Percentiles rank a stretch among this genome's conserved stretches.
These are phyloP conservation scores for Przewalskia tangutica DNA, from an alignment of 257 asterid genomes.

Conservation along the genomic window DNA sequence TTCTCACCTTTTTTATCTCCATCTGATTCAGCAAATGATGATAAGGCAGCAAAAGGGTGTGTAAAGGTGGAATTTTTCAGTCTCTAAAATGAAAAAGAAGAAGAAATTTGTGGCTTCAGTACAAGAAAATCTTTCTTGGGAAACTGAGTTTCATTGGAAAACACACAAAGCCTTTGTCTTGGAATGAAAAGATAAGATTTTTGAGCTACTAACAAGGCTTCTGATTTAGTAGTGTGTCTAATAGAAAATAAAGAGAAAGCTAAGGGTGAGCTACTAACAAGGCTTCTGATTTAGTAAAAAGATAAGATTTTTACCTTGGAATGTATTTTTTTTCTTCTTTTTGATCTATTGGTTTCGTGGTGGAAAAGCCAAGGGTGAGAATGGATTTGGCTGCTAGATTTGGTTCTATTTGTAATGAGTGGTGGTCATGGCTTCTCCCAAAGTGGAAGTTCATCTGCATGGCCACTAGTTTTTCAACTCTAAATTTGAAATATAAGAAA, in stretches of 20 bases:
- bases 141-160: slow-evolving; percentile 14
- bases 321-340: no score
- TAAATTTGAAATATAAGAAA: neutral
- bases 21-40: slow-evolving; percentile 59
- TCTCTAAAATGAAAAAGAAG: slow-evolving; percentile 19
- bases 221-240: slow-evolving; percentile 33
- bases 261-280: no score
- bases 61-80: slow-evolving; percentile 12
- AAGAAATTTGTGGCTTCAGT: slow-evolving; percentile 23
- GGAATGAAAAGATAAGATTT: slow-evolving; percentile 29
- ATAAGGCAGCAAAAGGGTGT: slow-evolving; percentile 45
- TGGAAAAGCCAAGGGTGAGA: slow-evolving; percentile 16
- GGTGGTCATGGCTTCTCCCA: slow-evolving; percentile 26
- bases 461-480: slow-evolving; percentile 11
- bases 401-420: slow-evolving; percentile 31
- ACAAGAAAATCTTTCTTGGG: slow-evolving; percentile 27
- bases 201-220: slow-evolving; percentile 17
- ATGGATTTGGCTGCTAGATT: slow-evolving; percentile 26
- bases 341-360: neutral
- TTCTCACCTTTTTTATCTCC: slow-evolving; percentile 23
- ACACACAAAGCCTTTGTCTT: slow-evolving; percentile 12
- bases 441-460: slow-evolving; percentile 1
- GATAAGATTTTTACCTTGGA: no score
- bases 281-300: no score
- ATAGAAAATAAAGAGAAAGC: slow-evolving; percentile 32